Evolutionary conservation across 1,139 yeast species (phyloP).

Genomic region (Suhomyces choctaworum): DNA sequence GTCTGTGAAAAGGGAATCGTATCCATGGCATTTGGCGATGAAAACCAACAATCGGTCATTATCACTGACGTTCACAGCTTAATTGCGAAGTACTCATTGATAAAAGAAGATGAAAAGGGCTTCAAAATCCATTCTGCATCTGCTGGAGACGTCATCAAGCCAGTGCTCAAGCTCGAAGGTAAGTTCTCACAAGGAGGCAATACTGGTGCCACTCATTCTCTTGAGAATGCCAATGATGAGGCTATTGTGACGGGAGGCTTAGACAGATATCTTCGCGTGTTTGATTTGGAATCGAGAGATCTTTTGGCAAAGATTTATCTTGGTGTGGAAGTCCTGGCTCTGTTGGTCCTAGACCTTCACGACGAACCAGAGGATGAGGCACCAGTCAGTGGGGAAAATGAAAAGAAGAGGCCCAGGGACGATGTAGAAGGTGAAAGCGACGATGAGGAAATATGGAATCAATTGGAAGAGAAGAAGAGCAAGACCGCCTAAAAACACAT

Average conservation of each 20-base stretch:
- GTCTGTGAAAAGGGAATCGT: constrained; percentile 51
- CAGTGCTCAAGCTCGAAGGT: constrained; percentile 43
- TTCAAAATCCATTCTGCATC: constrained; percentile 43
- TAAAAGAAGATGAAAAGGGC: constrained; percentile 39
- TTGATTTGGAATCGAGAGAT: constrained; percentile 57
- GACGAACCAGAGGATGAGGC: constrained; percentile 22
- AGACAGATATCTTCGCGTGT: constrained; percentile 82
- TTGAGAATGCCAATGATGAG: constrained; percentile 27
- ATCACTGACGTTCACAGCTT: constrained; percentile 58
- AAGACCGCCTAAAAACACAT: constrained; percentile 25
- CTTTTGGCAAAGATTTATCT: constrained; percentile 69
- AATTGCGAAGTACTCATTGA: constrained; percentile 53
- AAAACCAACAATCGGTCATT: constrained; percentile 41
- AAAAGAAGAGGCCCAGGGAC: constrained; percentile 24
- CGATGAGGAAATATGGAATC: constrained; percentile 43
- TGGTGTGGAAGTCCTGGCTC: constrained; percentile 69
- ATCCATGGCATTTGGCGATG: constrained; percentile 36
- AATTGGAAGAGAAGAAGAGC: constrained; percentile 31
- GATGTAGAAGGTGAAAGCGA: constrained; percentile 30
- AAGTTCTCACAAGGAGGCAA: constrained; percentile 46
- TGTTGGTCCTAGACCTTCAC: constrained; percentile 52
- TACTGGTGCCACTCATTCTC: constrained; percentile 45
- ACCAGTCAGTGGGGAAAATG: constrained; percentile 13
- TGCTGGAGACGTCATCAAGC: constrained; percentile 42
- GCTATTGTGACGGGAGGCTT: constrained; percentile 68